Percentiles rank a stretch among this genome's conserved stretches.
These are phyloP conservation scores for Microbotryum silenes-acaulis DNA, from an alignment of 1,284 basidiomycete genomes.

Conservation along the genomic window DNA sequence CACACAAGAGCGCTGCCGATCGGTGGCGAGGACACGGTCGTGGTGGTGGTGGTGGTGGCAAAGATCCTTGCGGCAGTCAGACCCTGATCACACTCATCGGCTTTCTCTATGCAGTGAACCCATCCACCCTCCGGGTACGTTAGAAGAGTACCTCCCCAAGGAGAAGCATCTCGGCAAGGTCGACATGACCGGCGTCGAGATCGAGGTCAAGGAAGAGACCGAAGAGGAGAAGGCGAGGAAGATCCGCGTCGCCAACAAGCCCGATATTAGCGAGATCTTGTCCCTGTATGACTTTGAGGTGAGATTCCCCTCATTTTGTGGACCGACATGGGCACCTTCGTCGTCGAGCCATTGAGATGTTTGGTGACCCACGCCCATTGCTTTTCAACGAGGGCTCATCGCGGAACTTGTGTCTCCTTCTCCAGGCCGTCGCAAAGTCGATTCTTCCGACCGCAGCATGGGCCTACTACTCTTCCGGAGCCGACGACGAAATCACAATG, in stretches of 20 bases:
- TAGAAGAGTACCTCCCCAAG: slow-evolving; percentile 67
- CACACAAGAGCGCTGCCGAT: slow-evolving; percentile 54
- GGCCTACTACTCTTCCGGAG: slow-evolving; percentile 66
- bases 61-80: too few species aligned
- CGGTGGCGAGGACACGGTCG: slow-evolving; percentile 32
- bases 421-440: slow-evolving; percentile 59
- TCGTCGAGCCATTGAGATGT: not conserved
- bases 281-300: slow-evolving; percentile 89
- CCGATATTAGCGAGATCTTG: slow-evolving; percentile 66
- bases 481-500: slow-evolving; percentile 40
- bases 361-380: too few species aligned
- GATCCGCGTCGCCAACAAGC: slow-evolving; percentile 46
- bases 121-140: slow-evolving; percentile 76
- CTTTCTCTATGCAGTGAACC: slow-evolving; percentile 41
- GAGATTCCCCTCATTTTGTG: slow-evolving; percentile 4
- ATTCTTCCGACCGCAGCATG: slow-evolving; percentile 73
- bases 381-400: too few species aligned
- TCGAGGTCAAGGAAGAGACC: slow-evolving; percentile 48
- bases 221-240: slow-evolving; percentile 56
- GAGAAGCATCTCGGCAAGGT: slow-evolving; percentile 69
- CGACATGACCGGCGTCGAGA: slow-evolving; percentile 54
- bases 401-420: not conserved
- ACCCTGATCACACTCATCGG: slow-evolving; percentile 8
- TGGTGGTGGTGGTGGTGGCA: too few species aligned
- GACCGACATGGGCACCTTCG: slow-evolving; percentile 1